Conservation (phyloP, 805 yeast genomes). For the Saccharomyces mikatae region DNA sequence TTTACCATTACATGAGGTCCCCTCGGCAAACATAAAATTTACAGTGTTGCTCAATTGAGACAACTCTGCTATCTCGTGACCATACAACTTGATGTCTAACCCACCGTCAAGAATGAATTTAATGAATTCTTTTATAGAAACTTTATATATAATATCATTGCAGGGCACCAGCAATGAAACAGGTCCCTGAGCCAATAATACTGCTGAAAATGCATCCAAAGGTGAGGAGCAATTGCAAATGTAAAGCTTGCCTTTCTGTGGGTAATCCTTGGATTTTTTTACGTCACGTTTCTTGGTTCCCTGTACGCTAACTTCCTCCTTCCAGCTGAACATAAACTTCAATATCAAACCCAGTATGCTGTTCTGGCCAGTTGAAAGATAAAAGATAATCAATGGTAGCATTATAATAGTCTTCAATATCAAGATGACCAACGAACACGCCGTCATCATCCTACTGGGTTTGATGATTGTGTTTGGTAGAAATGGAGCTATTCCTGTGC, state of each 20-base stretch:
- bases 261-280: slow-evolving; percentile 23
- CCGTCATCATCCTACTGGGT: slow-evolving; percentile 4
- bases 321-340: slow-evolving; percentile 31
- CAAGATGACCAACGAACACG: slow-evolving; percentile 1
- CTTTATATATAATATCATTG: slow-evolving; percentile 9
- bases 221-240: slow-evolving; percentile 44
- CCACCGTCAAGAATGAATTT: slow-evolving; percentile 21
- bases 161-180: slow-evolving; percentile 16
- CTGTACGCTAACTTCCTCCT: slow-evolving; percentile 33
- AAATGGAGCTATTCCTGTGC: slow-evolving; percentile 91
- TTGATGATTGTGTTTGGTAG: slow-evolving; percentile 41
- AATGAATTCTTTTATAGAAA: slow-evolving; percentile 13
- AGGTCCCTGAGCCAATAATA: slow-evolving; percentile 21
- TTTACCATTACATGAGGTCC: slow-evolving; percentile 79
- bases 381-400: slow-evolving; percentile 13
- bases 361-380: slow-evolving; percentile 6
- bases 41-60: slow-evolving; percentile 32
- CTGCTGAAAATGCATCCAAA: slow-evolving; percentile 37
- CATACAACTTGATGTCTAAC: slow-evolving; percentile 9
- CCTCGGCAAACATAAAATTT: slow-evolving; percentile 62
- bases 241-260: slow-evolving; percentile 34
- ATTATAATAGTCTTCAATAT: slow-evolving; percentile 12
- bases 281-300: slow-evolving; percentile 36
- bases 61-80: slow-evolving; percentile 8
- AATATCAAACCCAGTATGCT: slow-evolving; percentile 16